Evolutionary conservation across 148 eudicot genomes (phyloP).

Genomic region (Vaccinium darrowii): DNA sequence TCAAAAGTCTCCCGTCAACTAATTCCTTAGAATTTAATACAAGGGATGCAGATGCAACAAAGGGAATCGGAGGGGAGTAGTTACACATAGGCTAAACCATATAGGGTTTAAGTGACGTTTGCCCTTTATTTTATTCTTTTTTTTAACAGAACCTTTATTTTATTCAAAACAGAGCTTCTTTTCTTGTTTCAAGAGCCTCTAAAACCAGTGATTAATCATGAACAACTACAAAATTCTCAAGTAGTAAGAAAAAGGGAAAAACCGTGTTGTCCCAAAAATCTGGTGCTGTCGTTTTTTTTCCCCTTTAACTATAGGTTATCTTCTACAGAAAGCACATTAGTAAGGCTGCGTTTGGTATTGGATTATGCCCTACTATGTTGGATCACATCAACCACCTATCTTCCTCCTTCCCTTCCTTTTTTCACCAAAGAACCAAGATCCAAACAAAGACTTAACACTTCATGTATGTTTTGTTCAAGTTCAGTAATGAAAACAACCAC

Average conservation of each 20-base stretch:
- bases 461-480: not conserved
- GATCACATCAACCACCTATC: not conserved
- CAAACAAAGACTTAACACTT: not conserved
- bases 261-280: not conserved
- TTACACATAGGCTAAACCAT: too few relatives aligned
- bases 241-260: not conserved
- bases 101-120: too few relatives aligned
- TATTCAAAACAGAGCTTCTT: not conserved
- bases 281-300: not conserved
- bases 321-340: not conserved
- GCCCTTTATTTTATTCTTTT: too few relatives aligned
- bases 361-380: not conserved
- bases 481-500: not conserved
- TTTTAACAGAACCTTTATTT: too few relatives aligned
- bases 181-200: conserved; percentile 2
- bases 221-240: not conserved
- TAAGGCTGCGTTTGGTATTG: not conserved
- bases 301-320: not conserved
- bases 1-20: too few relatives aligned
- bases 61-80: too few relatives aligned
- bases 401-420: not conserved
- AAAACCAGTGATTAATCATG: not conserved
- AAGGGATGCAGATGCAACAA: too few relatives aligned
- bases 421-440: not conserved
- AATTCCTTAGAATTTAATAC: too few relatives aligned